phyloP scores from a whole-genome alignment of 805 yeast species.

The Ogataea wickerhamii region DNA sequence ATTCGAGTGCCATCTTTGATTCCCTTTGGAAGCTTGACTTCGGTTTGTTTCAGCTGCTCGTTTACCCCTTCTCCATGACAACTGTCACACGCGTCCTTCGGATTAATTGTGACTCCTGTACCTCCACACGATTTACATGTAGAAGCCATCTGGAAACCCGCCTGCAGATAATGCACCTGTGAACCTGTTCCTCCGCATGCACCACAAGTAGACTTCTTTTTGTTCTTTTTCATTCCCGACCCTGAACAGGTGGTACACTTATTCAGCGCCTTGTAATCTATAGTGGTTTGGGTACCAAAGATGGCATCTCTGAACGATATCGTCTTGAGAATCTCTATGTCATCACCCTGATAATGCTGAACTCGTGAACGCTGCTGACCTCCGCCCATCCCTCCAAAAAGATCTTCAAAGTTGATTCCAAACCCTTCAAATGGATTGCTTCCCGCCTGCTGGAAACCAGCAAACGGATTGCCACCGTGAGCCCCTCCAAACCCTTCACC shows the following conservation, averaged over 20 bases:
- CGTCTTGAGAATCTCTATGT: constrained; percentile 73
- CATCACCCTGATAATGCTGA: constrained; percentile 84
- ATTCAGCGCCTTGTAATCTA: constrained; percentile 71
- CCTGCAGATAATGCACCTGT: constrained; percentile 75
- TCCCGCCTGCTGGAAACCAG: constrained; percentile 34
- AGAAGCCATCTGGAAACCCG: constrained; percentile 96
- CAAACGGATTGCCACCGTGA: constrained; percentile 45
- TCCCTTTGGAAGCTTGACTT: constrained; percentile 85
- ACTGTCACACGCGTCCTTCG: constrained; percentile 63
- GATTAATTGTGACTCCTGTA: constrained; percentile 72
- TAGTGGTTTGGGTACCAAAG: constrained; percentile 64
- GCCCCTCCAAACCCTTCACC: constrained; percentile 50
- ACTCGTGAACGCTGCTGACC: constrained; percentile 43
- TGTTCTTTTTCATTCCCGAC: constrained; percentile 76
- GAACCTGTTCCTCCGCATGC: constrained; percentile 94
- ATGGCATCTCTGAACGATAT: constrained; percentile 84
- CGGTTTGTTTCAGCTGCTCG: constrained; percentile 63
- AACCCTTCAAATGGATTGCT: constrained; percentile 31
- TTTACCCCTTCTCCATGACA: constrained; percentile 92
- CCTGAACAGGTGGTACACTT: constrained; percentile 81
- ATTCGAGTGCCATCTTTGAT: constrained; percentile 81
- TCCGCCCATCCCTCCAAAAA: constrained; percentile 49
- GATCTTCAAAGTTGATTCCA: constrained; percentile 51
- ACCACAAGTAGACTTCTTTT: constrained; percentile 71
- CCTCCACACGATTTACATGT: constrained; percentile 89